A percentile compares a stretch with the other conserved stretches of the same genome.
Conservation (phyloP, 441 rosid genomes). For the Populus tomentosa region DNA sequence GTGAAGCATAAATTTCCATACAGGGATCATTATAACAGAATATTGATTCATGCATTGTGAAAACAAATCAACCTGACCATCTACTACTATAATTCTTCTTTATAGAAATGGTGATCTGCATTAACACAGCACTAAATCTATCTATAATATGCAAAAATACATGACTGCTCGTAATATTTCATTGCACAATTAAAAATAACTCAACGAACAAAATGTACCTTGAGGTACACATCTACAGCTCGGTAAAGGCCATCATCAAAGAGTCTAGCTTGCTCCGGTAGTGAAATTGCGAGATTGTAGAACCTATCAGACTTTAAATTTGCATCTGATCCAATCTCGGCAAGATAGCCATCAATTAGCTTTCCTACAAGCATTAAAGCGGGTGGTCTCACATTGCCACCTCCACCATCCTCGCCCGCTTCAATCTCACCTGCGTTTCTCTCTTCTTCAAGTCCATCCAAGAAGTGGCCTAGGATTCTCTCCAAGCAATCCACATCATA, state of each 20-base stretch:
- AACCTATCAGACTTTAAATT: no score
- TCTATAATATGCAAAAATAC: neutral
- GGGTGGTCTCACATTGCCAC: conserved; percentile 34
- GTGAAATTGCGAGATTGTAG: no score
- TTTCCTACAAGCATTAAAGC: conserved; percentile 78
- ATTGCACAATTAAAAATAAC: neutral
- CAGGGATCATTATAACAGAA: no score
- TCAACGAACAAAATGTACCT: conserved; percentile 38
- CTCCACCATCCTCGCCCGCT: conserved; percentile 25
- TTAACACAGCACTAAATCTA: neutral
- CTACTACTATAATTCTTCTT: no score
- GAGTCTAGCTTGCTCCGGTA: no score
- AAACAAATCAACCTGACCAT: no score
- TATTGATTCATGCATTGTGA: neutral
- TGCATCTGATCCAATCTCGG: no score
- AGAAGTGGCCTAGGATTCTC: conserved; percentile 43
- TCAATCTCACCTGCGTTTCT: conserved; percentile 26
- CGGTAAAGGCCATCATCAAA: conserved; percentile 92
- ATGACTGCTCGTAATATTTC: neutral
- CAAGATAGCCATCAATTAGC: conserved; percentile 18
- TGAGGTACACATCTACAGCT: conserved; percentile 85
- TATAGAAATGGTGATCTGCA: neutral
- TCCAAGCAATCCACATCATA: conserved; percentile 90
- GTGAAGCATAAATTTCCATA: neutral
- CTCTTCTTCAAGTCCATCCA: neutral